Evolutionary conservation across 2,329 filamentous ascomycete genomes (phyloP), one percentile per base, ranked within the genome.

Genomic region (Ambrosiella xylebori): DNA sequence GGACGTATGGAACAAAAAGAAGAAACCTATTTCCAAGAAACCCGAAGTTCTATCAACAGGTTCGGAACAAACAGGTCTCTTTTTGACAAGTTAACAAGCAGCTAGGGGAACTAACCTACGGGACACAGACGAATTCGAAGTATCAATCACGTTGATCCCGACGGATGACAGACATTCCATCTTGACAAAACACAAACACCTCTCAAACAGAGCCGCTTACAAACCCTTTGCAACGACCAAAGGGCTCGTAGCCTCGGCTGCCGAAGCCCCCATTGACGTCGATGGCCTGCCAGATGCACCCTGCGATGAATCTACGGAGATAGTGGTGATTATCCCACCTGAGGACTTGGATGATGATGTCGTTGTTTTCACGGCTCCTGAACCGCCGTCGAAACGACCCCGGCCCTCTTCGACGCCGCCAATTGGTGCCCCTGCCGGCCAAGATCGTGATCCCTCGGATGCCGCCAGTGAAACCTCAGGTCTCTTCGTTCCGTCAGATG

Each of bases 141-240:
- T 96, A 12, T 87, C 89, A 41, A 86, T 98, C 63, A 97, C 96
- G 71, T 75, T 98, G 63, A 94, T 87, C 51, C 88, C 95, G 68
- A 86, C 85, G 7, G 83, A 80, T 56, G 90, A 85, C 2, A 81
- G 89, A 12, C 93, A 97, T 72, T 86, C 88, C 39, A 74, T 98
- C 41, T 77, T 97, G 59, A 85, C 83, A 58, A 95, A 93, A 69
- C 82, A 87, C 65, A 96, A 95, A 71, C 77, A 80, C 15, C 89
- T 89, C 12, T 56, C 56, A 13, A 64, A 67, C 64, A 61, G 59
- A 57, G 67, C 62, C 65, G 66, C 60, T 62, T 60, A 60, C 51
- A 65, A 64, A 49, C 64, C 62, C 59, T 65, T 67, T 65, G 68
- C 57, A 13, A 38, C 47, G 27, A 37, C 44, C 2, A 57, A 56